Evolutionary conservation across 2,329 filamentous ascomycete species (phyloP), one percentile per base, ranked within the genome.

Genomic region (Colletotrichum musae): DNA sequence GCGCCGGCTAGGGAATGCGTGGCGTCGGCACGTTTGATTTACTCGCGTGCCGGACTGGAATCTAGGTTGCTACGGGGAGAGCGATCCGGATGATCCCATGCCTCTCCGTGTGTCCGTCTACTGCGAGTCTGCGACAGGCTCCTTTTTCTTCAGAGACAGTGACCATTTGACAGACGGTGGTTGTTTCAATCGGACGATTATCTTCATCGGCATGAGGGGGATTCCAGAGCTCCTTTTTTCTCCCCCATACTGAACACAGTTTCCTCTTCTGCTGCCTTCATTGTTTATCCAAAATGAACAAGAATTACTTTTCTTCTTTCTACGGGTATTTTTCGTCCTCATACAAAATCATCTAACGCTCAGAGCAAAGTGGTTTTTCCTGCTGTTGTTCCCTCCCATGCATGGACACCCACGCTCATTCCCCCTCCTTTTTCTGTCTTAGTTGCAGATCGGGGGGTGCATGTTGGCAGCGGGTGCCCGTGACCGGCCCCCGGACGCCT

Each of bases 21-120:
- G 62, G 67, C 67, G 67, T 39, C 26, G 43, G 41, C 62, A 58
- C 67, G 62, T 61, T 43, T 70, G 10, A 70, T 70, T 70, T 58
- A 52, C n/a, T 43, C 50, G 43, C 63, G 36, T 70, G 62, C 56
- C 63, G 60, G 15, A 26, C 28, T 50, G 47, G 47, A 18, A 7
- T 12, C 16, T 12, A 50, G 65, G 65, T 64, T 68, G 65, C 65
- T 45, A 64, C 43, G 36, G 51, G 41, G 48, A 47, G 36, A 15
- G 24, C 32, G 56, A 59, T 53, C 41, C 39, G 36, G 51, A 67
- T 51, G 39, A 32, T 59, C 53, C 63, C 45, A 53, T 75, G 13
- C 41, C 6, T 43, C 41, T 43, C 26, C 45, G 28, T 24, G 47
- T 65, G 18, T 52, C 52, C n/a, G 47, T 58, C 24, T 36, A 18